phyloP scores from a whole-genome alignment of 2,329 filamentous ascomycete genomes.

The Davidsoniella neocaledoniae region DNA sequence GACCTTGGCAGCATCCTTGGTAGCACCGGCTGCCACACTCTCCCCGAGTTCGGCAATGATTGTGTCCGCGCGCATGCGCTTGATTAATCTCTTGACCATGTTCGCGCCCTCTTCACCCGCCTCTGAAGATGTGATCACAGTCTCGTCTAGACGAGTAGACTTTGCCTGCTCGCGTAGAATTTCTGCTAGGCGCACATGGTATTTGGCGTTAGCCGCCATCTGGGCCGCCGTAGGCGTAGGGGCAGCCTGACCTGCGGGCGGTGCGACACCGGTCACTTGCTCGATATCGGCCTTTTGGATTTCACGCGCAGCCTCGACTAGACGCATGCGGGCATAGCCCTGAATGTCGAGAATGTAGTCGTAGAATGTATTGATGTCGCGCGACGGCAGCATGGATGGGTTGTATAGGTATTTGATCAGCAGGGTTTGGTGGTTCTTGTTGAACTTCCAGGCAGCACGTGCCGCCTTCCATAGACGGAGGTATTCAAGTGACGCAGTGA shows the following conservation, averaged over 20 bases:
- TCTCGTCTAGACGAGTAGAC: constrained; percentile 26
- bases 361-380: constrained; percentile 52
- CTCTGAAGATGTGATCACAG: constrained; percentile 17
- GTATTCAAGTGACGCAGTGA: constrained; percentile 56
- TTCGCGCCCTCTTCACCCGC: constrained; percentile 24
- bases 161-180: constrained; percentile 30
- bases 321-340: constrained; percentile 52
- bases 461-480: constrained; percentile 57
- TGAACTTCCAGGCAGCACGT: constrained; percentile 76
- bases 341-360: constrained; percentile 67
- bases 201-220: constrained; percentile 25
- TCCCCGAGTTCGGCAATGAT: constrained; percentile 39
- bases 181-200: constrained; percentile 36
- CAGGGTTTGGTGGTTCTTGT: constrained; percentile 78
- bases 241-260: not conserved
- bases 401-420: constrained; percentile 72
- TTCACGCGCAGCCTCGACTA: constrained; percentile 49
- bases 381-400: constrained; percentile 49
- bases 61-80: constrained; percentile 45
- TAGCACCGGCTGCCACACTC: constrained; percentile 23
- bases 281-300: constrained; percentile 41
- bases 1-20: not conserved
- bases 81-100: constrained; percentile 38
- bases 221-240: constrained; percentile 11
- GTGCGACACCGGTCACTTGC: constrained; percentile 28